A percentile compares a stretch with the other conserved stretches of the same genome.
These are phyloP conservation scores for Flaveria linearis DNA, from an alignment of 129 eudicot genomes.

Conservation along the genomic window DNA sequence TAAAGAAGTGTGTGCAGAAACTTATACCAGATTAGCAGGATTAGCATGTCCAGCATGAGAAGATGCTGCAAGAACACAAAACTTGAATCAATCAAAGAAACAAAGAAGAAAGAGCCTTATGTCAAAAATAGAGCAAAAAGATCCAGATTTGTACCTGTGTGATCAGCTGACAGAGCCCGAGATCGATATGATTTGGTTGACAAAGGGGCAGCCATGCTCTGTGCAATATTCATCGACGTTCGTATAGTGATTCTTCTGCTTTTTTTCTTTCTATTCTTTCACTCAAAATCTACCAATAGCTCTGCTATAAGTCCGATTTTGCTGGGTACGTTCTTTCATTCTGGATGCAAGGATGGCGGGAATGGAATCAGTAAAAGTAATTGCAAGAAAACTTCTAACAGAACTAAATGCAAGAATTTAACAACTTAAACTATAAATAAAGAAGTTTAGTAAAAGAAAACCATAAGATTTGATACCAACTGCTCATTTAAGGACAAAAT, in stretches of 20 bases:
- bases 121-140: neutral
- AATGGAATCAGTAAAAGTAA: no score
- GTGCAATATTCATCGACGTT: constrained; percentile 23
- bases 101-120: neutral
- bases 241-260: neutral
- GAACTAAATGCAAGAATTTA: no score
- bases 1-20: neutral
- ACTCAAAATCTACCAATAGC: no score
- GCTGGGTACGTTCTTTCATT: no score
- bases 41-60: constrained; percentile 17
- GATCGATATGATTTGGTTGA: constrained; percentile 18
- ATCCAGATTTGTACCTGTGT: constrained; percentile 23
- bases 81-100: neutral
- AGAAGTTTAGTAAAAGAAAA: no score
- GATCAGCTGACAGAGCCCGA: constrained; percentile 8
- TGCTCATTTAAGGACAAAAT: no score
- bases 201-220: constrained; percentile 21
- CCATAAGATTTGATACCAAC: no score
- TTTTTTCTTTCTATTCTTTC: neutral
- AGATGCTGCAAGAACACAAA: constrained; percentile 14
- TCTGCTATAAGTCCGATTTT: no score
- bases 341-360: no score
- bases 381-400: no score
- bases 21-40: constrained; percentile 23
- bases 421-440: no score